Evolutionary conservation across 257 asterid genomes (phyloP), one percentile per base, ranked within the genome.

Genomic region (Solanum pennellii): DNA sequence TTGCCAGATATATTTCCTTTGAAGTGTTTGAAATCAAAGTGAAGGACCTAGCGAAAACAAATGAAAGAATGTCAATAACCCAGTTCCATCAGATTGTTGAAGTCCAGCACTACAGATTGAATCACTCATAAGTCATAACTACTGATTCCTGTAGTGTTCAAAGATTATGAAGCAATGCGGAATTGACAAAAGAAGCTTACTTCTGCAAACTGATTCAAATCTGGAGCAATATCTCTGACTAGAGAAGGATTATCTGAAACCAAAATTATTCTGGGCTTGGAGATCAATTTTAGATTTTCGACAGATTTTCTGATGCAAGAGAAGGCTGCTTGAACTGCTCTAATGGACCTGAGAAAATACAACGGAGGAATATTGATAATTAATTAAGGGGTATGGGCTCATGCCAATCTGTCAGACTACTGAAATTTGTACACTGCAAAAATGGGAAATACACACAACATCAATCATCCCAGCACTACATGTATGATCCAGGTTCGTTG

Each of bases 201-300:
- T 91, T 97, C 98, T 42, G 98, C 94, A 88, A 93, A 89, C 88
- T 94, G 93, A 87, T 90, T 90, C 85, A 97, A 83, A 88, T 90
- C 87, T 66, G 91, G 89, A 86, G 92, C 86, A 88, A 96, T 92
- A 66, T 94, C 94, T 89, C 91, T 89, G 88, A 97, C 89, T 87
- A 93, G 76, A 76, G 94, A 89, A 88, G 99, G 99, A 79, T 93
- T 94, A 90, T 97, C 99, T 4, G 99, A 95, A 91, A 97, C 93
- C 88, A 97, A 44, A 83, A 92, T 96, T 33, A 97, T 91, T 90
- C 90, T 95, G 71, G 98, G 99, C 89, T 90, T 94, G 80, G 92
- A 82, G 68, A 62, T 87, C 79, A 86, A 42, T 66, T 88, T 92
- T 47, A 92, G 80, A 89, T 90, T 90, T 56, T 80, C 56, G 39